Conservation (phyloP, 2,329 filamentous ascomycete genomes). For the Lasiodiplodia citricola region DNA sequence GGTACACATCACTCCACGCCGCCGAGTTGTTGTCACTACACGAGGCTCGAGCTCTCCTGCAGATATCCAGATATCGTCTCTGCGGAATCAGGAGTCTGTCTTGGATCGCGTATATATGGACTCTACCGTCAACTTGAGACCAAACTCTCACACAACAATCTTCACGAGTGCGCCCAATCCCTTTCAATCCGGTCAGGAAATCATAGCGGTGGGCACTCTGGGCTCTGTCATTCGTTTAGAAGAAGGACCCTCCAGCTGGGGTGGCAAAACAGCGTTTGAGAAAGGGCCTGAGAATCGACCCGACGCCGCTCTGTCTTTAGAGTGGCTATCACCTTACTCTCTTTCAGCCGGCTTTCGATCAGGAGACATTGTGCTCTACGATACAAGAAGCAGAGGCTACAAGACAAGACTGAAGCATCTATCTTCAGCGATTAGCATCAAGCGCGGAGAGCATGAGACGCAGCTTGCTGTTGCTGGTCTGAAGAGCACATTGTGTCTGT, state of each 20-base stretch:
- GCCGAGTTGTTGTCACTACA: slow-evolving; percentile 15
- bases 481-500: slow-evolving; percentile 27
- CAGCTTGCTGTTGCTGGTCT: slow-evolving; percentile 28
- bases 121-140: slow-evolving; percentile 3
- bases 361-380: slow-evolving; percentile 20
- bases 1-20: slow-evolving; percentile 15
- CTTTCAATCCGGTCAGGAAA: neutral
- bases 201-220: slow-evolving; percentile 17
- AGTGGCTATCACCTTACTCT: slow-evolving; percentile 15
- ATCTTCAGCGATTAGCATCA: slow-evolving; percentile 18
- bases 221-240: slow-evolving; percentile 7
- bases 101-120: slow-evolving; percentile 18
- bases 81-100: slow-evolving; percentile 4
- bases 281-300: neutral
- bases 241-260: slow-evolving; percentile 3
- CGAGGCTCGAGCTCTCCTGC: slow-evolving; percentile 1
- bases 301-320: slow-evolving; percentile 9
- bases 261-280: slow-evolving; percentile 3
- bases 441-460: slow-evolving; percentile 14
- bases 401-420: slow-evolving; percentile 10
- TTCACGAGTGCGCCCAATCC: slow-evolving; percentile 14
- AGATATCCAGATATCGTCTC: slow-evolving; percentile 17
- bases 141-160: neutral
- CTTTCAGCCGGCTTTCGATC: slow-evolving; percentile 19
- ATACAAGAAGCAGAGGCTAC: slow-evolving; percentile 9